Evolutionary conservation across 2,329 filamentous ascomycete genomes (phyloP).

Genomic region (Claviceps purpurea): DNA sequence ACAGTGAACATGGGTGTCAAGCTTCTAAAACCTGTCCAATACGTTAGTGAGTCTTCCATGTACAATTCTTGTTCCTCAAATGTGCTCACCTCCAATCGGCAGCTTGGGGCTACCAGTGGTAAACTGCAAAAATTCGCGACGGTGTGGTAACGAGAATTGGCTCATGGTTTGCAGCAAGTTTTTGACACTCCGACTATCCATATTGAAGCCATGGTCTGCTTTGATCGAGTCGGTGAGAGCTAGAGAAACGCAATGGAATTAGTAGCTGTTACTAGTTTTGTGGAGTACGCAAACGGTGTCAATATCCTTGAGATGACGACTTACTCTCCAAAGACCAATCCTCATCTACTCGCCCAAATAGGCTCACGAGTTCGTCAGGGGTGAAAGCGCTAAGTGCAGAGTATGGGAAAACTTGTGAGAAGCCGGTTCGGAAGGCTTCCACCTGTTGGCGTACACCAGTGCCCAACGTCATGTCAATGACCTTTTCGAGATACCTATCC

Average conservation of each 20-base stretch:
- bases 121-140: conserved; percentile 92
- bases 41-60: conserved; percentile 17
- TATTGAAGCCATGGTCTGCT: conserved; percentile 95
- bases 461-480: conserved; percentile 86
- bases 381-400: conserved; percentile 87
- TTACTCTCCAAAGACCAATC: conserved; percentile 96
- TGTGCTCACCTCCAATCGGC: conserved; percentile 78
- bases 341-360: conserved; percentile 86
- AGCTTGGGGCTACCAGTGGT: conserved; percentile 96
- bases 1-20: conserved; percentile 98
- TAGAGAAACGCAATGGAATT: conserved; percentile 20
- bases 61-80: background rate
- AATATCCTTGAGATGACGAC: conserved; percentile 16
- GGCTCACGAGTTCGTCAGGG: conserved; percentile 82
- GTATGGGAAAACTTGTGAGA: conserved; percentile 94
- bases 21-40: conserved; percentile 70
- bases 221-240: conserved; percentile 97
- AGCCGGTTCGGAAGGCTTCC: conserved; percentile 80
- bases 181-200: conserved; percentile 91
- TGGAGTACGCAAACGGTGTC: too few relatives aligned
- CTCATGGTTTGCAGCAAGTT: conserved; percentile 94
- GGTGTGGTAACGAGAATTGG: conserved; percentile 58
- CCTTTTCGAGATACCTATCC: conserved; percentile 73
- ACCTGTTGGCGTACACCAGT: conserved; percentile 77
- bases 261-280: background rate